Percentiles rank a stretch among this genome's conserved stretches.
phyloP scores from a whole-genome alignment of 306 rosid genomes.

The Castanospermum australe region DNA sequence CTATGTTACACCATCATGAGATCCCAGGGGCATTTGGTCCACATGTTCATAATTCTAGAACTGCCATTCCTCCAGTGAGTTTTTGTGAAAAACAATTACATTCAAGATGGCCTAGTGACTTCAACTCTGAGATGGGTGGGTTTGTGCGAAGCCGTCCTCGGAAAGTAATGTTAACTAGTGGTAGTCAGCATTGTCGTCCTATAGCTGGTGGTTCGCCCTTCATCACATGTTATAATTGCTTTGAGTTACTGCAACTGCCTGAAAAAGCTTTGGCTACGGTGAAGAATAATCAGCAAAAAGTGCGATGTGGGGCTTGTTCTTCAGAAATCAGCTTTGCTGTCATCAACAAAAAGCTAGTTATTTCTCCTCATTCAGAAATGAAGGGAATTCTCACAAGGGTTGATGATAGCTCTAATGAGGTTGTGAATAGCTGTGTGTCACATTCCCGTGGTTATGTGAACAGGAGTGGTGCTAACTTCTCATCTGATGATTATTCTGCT shows the following conservation, averaged over 20 bases:
- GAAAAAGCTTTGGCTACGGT: conserved; percentile 43
- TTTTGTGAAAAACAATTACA: conserved; percentile 50
- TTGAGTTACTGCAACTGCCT: conserved; percentile 73
- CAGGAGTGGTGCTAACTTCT: conserved; percentile 60
- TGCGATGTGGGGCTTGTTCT: conserved; percentile 83
- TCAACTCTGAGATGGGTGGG: conserved; percentile 64
- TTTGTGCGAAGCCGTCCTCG: conserved; percentile 50
- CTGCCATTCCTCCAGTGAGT: conserved; percentile 41
- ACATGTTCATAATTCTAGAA: conserved; percentile 54
- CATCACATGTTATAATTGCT: conserved; percentile 80
- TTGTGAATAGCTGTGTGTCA: conserved; percentile 36
- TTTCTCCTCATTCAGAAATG: conserved; percentile 50
- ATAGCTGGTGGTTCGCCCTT: conserved; percentile 91
- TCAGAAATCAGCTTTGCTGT: conserved; percentile 56
- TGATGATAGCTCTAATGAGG: conserved; percentile 47
- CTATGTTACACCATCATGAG: conserved; percentile 55
- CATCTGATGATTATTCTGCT: conserved; percentile 90
- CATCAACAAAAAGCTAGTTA: conserved; percentile 57
- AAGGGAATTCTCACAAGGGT: conserved; percentile 40
- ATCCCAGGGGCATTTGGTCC: conserved; percentile 52
- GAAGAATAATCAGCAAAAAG: conserved; percentile 63
- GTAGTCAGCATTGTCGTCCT: conserved; percentile 64
- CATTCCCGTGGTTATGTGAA: conserved; percentile 44
- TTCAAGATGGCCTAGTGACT: conserved; percentile 75
- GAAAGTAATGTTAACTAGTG: conserved; percentile 51